These are phyloP conservation scores for Gossypium schwendimanii DNA, from an alignment of 441 rosid genomes.

Conservation along the genomic window DNA sequence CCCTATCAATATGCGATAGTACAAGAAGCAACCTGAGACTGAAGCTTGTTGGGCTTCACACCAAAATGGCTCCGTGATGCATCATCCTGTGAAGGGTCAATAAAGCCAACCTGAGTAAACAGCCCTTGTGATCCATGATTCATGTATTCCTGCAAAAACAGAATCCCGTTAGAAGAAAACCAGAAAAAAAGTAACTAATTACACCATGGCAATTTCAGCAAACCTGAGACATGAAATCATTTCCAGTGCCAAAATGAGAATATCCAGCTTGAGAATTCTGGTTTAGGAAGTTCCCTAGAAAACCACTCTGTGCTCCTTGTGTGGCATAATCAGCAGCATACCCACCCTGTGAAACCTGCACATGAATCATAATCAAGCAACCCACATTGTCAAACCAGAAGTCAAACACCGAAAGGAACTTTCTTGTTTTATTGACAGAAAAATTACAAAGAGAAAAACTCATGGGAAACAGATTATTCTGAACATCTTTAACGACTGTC, in stretches of 20 bases:
- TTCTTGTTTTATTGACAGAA: not conserved
- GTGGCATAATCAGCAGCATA: conserved; percentile 84
- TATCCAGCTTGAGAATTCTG: conserved; percentile 89
- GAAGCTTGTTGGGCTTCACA: conserved; percentile 65
- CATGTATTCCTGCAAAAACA: conserved; percentile 67
- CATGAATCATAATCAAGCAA: conserved; percentile 1
- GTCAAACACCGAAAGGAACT: not conserved
- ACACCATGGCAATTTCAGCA: conserved; percentile 15
- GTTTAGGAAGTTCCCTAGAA: conserved; percentile 78
- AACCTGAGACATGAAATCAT: conserved; percentile 99
- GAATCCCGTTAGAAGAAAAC: not conserved
- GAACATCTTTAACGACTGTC: not conserved
- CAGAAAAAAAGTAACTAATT: not conserved
- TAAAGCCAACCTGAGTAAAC: conserved; percentile 84
- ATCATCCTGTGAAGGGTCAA: conserved; percentile 77
- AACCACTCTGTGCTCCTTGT: conserved; percentile 82
- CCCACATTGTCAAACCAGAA: not conserved
- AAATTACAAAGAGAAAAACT: not conserved
- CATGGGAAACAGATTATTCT: not conserved
- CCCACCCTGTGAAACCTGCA: conserved; percentile 79
- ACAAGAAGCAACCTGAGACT: conserved; percentile 65
- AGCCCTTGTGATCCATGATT: conserved; percentile 84
- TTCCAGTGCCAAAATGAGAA: conserved; percentile 78
- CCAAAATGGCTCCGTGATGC: conserved; percentile 71
- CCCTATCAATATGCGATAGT: not conserved